Percentiles rank a stretch among this genome's conserved stretches.
phyloP scores from a whole-genome alignment of 805 yeast species.

The Wickerhamomyces xylosicus region DNA sequence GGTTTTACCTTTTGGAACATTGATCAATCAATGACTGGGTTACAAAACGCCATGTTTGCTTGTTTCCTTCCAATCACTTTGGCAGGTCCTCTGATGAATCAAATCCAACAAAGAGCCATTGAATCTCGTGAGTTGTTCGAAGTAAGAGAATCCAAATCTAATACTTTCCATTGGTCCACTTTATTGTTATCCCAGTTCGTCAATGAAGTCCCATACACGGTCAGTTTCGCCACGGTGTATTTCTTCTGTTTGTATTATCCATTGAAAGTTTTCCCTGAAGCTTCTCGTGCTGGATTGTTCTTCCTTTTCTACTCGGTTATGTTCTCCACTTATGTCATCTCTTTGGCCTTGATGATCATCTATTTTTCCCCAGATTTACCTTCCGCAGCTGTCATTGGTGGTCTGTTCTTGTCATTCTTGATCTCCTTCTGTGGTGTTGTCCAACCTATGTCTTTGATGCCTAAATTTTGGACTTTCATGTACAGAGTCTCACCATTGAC shows the following conservation, averaged over 20 bases:
- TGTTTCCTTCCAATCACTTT: conserved; percentile 49
- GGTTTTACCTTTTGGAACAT: conserved; percentile 67
- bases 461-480: conserved; percentile 66
- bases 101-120: conserved; percentile 49
- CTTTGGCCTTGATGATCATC: conserved; percentile 37
- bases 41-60: conserved; percentile 50
- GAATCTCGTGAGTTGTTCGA: conserved; percentile 52
- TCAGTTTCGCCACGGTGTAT: conserved; percentile 35
- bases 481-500: conserved; percentile 55
- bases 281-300: conserved; percentile 38
- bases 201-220: conserved; percentile 51
- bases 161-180: conserved; percentile 62
- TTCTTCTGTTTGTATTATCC: conserved; percentile 44
- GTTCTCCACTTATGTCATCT: conserved; percentile 30
- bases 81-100: conserved; percentile 48
- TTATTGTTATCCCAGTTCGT: conserved; percentile 41
- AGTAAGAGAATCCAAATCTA: conserved; percentile 59
- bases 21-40: conserved; percentile 38
- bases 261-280: conserved; percentile 27
- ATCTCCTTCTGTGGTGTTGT: conserved; percentile 24
- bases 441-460: conserved; percentile 33
- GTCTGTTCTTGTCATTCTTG: conserved; percentile 24
- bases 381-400: conserved; percentile 53
- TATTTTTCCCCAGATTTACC: conserved; percentile 56
- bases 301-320: conserved; percentile 31